Evolutionary conservation across 2,329 filamentous ascomycete genomes (phyloP), one percentile per base, ranked within the genome.

Genomic region (Cercospora sp.): DNA sequence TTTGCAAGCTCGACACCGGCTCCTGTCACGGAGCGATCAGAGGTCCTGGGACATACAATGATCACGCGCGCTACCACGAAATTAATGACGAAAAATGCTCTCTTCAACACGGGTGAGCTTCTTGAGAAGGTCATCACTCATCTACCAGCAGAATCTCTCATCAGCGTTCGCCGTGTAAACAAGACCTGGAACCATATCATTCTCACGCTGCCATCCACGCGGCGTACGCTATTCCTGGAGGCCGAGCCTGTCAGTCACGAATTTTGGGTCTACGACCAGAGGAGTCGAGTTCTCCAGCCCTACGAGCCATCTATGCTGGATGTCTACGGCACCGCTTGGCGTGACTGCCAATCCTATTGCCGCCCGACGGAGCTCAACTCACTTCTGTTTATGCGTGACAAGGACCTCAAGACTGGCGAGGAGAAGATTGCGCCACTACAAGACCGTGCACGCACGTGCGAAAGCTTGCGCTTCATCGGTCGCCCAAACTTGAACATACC

Each of bases 121-220:
- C 64, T 72, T n/a, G 69, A 71, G 33, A 8, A 18, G 2, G 68
- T 73, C 40, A 59, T 74, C 23, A n/a, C 31, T 28, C 42, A 69
- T 10, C 64, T 74, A 3, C 64, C 68, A 12, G 8, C 66, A 16
- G 0, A 53, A 2, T 53, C 69, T 8, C 53, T 73, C n/a, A 12
- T 74, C 23, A 28, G 12, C 0, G 28, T 64, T 26, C 71, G 69
- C 9, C 33, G 33, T 12, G 77, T 78, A 5, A 77, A 74, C 63
- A 65, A 64, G 23, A 31, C 28, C 10, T 73, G 68, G 66, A 42
- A 68, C 36, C 5, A 42, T 2, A 51, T 67, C 18, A 69, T 73
- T 20, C 26, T 31, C 4, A 53, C 13, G 2, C 68, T 67, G 0
- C 53, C 42, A 9, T 8, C 1, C 10, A 60, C 71, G 3, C 28